phyloP scores from a whole-genome alignment of 371 early-diverging fungal genomes.

The Cokeromyces recurvatus region DNA sequence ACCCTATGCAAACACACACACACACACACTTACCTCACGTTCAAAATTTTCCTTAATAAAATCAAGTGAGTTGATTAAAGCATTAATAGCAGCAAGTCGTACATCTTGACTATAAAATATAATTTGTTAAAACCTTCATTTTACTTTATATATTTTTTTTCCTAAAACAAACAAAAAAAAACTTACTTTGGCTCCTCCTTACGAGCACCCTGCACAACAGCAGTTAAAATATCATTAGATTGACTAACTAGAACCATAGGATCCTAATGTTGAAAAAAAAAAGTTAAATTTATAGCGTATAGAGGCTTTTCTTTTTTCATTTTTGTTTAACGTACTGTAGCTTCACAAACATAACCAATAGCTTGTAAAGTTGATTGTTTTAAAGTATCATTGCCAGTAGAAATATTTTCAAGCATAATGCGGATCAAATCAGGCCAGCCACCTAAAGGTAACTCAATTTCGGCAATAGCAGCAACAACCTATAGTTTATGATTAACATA shows the following conservation, averaged over 20 bases:
- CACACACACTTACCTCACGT: conserved; percentile 46
- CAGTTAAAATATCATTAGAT: conserved; percentile 86
- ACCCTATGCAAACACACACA: neutral
- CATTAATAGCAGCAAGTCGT: conserved; percentile 81
- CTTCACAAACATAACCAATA: conserved; percentile 90
- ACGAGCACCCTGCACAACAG: conserved; percentile 88
- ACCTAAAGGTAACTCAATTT: conserved; percentile 80
- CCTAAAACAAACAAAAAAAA: neutral
- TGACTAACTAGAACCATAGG: conserved; percentile 72
- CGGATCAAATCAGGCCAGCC: conserved; percentile 86
- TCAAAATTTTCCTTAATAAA: conserved; percentile 92
- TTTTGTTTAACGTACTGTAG: conserved; percentile 51
- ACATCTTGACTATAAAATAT: conserved; percentile 68
- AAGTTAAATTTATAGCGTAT: no score
- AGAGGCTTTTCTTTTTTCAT: no score
- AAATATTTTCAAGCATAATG: conserved; percentile 70
- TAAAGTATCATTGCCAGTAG: conserved; percentile 47
- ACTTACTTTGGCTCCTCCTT: conserved; percentile 71
- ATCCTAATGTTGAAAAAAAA: conserved; percentile 40
- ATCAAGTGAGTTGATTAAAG: conserved; percentile 90
- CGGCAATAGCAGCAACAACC: conserved; percentile 86
- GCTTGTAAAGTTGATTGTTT: conserved; percentile 80
- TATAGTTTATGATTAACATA: conserved; percentile 22
- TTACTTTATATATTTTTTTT: neutral
- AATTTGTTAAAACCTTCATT: conserved; percentile 1